Percentiles rank a stretch among this genome's conserved stretches.
phyloP scores from a whole-genome alignment of 495 filamentous ascomycete species.

The Penicillium fimorum region DNA sequence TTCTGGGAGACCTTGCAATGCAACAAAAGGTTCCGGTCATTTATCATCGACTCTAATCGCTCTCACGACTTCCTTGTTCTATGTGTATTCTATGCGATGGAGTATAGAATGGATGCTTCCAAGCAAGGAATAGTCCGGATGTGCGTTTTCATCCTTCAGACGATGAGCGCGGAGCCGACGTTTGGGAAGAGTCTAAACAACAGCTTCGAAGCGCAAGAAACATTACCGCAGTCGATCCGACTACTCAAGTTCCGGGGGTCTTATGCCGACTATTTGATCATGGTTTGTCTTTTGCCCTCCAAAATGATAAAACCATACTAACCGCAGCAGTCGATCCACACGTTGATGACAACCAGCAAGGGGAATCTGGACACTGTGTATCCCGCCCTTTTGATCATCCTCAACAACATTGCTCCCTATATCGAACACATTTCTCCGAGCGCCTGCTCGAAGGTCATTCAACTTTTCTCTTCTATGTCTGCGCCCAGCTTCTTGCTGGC shows the following conservation, averaged over 20 bases:
- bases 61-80: conserved; percentile 91
- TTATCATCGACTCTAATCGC: conserved; percentile 93
- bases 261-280: conserved; percentile 92
- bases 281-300: conserved; percentile 43
- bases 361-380: conserved; percentile 91
- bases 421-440: conserved; percentile 71
- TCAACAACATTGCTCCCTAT: conserved; percentile 89
- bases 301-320: conserved; percentile 24
- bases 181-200: conserved; percentile 91
- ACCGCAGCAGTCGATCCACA: conserved; percentile 77
- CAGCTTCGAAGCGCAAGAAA: conserved; percentile 85
- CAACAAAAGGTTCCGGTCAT: conserved; percentile 95
- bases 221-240: conserved; percentile 74
- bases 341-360: conserved; percentile 86
- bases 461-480: conserved; percentile 92
- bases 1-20: conserved; percentile 98
- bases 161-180: conserved; percentile 86
- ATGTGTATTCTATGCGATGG: conserved; percentile 87
- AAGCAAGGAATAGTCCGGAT: conserved; percentile 92
- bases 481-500: conserved; percentile 91
- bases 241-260: conserved; percentile 82
- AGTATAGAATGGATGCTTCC: conserved; percentile 78
- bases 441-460: conserved; percentile 77
- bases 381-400: conserved; percentile 84
- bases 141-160: conserved; percentile 96